These are phyloP conservation scores for Cyclanthera cordifolia DNA, from an alignment of 306 rosid species.

Conservation along the genomic window DNA sequence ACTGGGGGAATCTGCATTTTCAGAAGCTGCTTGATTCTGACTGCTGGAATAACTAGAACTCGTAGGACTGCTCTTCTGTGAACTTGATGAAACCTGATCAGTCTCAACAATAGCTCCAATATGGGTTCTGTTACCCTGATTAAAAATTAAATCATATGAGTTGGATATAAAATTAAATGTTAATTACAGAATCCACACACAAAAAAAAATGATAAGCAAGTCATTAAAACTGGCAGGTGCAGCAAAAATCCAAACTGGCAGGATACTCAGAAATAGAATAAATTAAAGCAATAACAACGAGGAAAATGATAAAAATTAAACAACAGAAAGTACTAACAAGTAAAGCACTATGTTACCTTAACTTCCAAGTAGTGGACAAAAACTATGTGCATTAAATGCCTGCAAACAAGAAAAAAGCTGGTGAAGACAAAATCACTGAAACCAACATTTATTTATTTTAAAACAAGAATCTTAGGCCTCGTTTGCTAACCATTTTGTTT, in stretches of 20 bases:
- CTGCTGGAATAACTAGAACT: constrained; percentile 39
- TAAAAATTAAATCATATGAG: constrained; percentile 7
- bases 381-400: constrained; percentile 86
- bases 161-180: too few relatives aligned
- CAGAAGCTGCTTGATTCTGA: constrained; percentile 39
- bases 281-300: not conserved
- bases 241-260: too few relatives aligned
- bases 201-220: too few relatives aligned
- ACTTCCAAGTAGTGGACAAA: constrained; percentile 94
- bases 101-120: constrained; percentile 41
- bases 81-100: constrained; percentile 41
- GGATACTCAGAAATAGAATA: too few relatives aligned
- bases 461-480: too few relatives aligned
- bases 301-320: not conserved
- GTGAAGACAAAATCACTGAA: constrained; percentile 2
- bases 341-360: constrained; percentile 40
- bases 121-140: constrained; percentile 65
- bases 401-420: constrained; percentile 35
- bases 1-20: constrained; percentile 54
- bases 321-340: not conserved
- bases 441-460: too few relatives aligned
- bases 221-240: too few relatives aligned
- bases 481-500: too few relatives aligned
- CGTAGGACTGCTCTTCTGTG: constrained; percentile 35
- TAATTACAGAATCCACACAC: too few relatives aligned